Evolutionary conservation across 768 basidiomycete genomes (phyloP).

Genomic region (Antrodiella citrinella): DNA sequence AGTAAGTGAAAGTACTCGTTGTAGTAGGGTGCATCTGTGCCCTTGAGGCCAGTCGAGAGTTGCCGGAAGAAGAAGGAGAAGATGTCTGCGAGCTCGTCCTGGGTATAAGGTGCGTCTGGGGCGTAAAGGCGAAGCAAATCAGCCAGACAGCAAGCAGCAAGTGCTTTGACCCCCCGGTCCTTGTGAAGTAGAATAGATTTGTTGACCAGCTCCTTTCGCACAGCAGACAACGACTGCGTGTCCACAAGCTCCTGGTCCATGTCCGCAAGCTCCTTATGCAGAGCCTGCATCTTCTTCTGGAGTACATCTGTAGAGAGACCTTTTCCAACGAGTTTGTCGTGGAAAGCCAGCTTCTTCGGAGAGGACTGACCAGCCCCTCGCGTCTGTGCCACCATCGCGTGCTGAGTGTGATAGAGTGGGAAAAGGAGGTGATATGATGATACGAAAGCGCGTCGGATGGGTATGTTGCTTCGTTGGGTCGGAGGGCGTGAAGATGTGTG

Average conservation of each 20-base stretch:
- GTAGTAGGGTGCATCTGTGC: conserved; percentile 76
- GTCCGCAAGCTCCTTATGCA: conserved; percentile 70
- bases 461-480: background rate
- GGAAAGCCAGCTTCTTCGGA: conserved; percentile 62
- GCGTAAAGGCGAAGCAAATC: conserved; percentile 92
- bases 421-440: background rate
- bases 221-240: conserved; percentile 54
- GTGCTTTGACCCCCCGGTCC: conserved; percentile 93
- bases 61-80: conserved; percentile 96
- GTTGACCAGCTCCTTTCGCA: conserved; percentile 74
- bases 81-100: conserved; percentile 84
- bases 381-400: conserved; percentile 64
- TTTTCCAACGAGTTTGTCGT: conserved; percentile 74
- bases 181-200: conserved; percentile 84
- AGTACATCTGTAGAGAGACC: conserved; percentile 73
- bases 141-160: conserved; percentile 88
- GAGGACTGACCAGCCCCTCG: conserved; percentile 46
- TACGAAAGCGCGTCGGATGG: background rate
- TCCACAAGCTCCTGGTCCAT: conserved; percentile 89
- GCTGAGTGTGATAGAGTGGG: conserved; percentile 13
- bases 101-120: conserved; percentile 93
- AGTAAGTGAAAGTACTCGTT: conserved; percentile 93
- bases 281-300: conserved; percentile 75
- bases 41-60: conserved; percentile 65
- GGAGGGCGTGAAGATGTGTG: background rate